Conservation (phyloP, 139 green algal genomes). For the Chloropicon primus region DNA sequence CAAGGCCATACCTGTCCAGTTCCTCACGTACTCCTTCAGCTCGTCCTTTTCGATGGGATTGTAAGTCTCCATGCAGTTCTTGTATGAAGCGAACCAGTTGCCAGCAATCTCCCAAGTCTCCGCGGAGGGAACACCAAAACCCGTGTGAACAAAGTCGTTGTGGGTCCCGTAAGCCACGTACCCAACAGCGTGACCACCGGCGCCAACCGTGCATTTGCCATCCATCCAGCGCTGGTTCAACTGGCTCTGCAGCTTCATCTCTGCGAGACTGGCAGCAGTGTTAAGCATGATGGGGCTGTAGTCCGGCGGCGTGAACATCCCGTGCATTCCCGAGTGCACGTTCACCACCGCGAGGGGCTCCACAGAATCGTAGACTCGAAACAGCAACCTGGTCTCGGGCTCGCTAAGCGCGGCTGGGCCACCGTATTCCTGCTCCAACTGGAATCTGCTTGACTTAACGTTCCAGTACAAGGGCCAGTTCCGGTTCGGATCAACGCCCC, state of each 20-base stretch:
- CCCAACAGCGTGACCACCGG: neutral
- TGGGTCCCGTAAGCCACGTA: neutral
- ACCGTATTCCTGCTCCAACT: neutral
- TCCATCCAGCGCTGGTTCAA: neutral
- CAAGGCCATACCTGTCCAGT: neutral
- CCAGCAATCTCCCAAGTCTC: neutral
- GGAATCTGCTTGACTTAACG: neutral
- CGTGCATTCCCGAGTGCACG: neutral
- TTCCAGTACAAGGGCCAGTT: neutral
- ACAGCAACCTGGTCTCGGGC: neutral
- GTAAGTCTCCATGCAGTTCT: neutral
- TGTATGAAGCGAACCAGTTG: neutral
- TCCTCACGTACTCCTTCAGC: neutral
- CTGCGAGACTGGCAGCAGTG: neutral
- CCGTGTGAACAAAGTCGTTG: neutral
- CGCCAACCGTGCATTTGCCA: neutral
- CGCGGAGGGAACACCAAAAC: neutral
- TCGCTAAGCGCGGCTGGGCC: neutral
- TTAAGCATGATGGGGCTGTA: neutral
- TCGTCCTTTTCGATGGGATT: neutral
- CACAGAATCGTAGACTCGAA: neutral
- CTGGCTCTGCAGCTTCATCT: neutral
- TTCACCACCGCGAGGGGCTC: neutral
- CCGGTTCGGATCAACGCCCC: neutral
- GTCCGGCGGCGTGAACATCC: neutral